A percentile compares a stretch with the other conserved stretches of the same genome.
Evolutionary conservation across 371 early-diverging fungal species (phyloP).

Genomic region (Gilbertella persicaria): DNA sequence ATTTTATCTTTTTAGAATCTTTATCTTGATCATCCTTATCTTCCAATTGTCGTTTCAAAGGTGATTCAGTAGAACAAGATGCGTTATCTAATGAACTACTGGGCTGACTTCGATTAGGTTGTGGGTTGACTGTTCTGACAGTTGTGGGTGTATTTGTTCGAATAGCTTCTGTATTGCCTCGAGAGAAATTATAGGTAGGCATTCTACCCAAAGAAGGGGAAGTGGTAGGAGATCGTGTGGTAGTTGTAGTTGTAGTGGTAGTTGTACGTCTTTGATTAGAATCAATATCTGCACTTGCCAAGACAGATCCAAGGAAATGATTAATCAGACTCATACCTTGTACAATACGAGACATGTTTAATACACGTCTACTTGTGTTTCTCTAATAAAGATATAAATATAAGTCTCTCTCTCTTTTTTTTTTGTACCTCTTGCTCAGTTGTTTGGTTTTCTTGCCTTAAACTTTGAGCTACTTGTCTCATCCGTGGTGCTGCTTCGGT

Average conservation of each 20-base stretch:
- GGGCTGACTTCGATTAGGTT: neutral
- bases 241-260: neutral
- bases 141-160: constrained; percentile 3
- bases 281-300: constrained; percentile 45
- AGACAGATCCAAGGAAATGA: constrained; percentile 48
- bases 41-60: neutral
- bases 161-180: constrained; percentile 15
- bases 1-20: constrained; percentile 1
- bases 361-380: constrained; percentile 10
- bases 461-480: constrained; percentile 31
- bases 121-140: neutral
- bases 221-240: constrained; percentile 1
- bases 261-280: constrained; percentile 9
- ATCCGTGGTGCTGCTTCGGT: constrained; percentile 34
- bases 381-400: neutral
- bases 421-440: constrained; percentile 21
- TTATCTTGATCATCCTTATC: neutral
- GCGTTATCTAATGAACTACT: neutral
- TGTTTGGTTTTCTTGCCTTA: constrained; percentile 32
- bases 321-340: constrained; percentile 52
- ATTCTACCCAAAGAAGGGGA: neutral
- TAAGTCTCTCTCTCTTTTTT: neutral
- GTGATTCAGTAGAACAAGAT: neutral
- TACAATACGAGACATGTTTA: constrained; percentile 43
- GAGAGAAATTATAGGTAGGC: constrained; percentile 4